Conservation (phyloP, 2,329 filamentous ascomycete genomes). For the Amesomyces nigricolor region DNA sequence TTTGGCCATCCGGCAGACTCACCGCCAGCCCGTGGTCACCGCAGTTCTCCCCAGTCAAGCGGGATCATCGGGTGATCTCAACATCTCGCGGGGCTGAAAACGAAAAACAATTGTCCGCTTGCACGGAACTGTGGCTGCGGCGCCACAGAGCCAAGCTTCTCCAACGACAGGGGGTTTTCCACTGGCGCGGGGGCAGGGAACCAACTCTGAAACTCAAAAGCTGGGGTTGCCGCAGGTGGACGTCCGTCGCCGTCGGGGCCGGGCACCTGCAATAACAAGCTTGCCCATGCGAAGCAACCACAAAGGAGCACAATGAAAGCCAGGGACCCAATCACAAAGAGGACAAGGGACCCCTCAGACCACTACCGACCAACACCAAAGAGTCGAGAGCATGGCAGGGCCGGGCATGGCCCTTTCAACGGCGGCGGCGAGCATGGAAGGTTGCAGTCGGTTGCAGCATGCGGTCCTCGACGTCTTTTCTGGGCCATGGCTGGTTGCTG, state of each 20-base stretch:
- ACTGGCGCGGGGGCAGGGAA: too few species aligned
- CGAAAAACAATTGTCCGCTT: neutral
- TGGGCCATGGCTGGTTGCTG: neutral
- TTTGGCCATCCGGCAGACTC: neutral
- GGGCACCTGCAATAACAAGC: neutral
- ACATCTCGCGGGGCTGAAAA: constrained; percentile 1
- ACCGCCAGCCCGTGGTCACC: neutral
- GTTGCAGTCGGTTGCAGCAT: neutral
- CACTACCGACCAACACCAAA: neutral
- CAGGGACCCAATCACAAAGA: neutral
- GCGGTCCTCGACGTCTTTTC: neutral
- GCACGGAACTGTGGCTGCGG: neutral
- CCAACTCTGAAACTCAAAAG: too few species aligned
- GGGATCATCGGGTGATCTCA: constrained; percentile 12
- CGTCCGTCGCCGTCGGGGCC: neutral
- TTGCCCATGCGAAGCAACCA: constrained; percentile 1
- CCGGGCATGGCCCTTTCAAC: too few species aligned
- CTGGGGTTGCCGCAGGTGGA: neutral
- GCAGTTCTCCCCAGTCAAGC: neutral
- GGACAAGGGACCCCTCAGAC: neutral
- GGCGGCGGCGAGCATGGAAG: neutral
- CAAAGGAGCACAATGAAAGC: neutral
- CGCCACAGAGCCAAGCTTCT: neutral
- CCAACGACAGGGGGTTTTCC: too few species aligned
- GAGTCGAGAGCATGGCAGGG: neutral